Percentiles rank a stretch among this genome's conserved stretches.
Evolutionary conservation across 768 basidiomycete species (phyloP).

Genomic region (Lentinula raphanica): DNA sequence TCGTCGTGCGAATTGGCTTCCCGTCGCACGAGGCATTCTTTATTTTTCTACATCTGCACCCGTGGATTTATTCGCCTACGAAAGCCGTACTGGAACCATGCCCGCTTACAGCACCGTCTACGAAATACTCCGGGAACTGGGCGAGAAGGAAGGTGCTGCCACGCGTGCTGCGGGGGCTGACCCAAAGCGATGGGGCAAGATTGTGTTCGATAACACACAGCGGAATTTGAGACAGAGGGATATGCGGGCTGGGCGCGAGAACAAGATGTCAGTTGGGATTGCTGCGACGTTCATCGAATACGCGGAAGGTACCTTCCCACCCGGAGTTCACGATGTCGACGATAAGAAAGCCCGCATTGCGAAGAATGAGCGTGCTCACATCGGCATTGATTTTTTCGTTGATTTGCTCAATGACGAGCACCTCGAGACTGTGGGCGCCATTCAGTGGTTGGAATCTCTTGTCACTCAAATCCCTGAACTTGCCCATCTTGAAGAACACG

Average conservation of each 20-base stretch:
- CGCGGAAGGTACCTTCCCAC: conserved; percentile 7
- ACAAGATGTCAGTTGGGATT: conserved; percentile 22
- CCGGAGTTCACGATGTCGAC: conserved; percentile 16
- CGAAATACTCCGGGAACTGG: conserved; percentile 13
- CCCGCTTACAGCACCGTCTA: conserved; percentile 16
- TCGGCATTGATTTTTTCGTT: conserved; percentile 10
- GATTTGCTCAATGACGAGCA: conserved; percentile 20
- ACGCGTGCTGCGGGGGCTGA: conserved; percentile 10
- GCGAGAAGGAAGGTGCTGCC: conserved; percentile 17
- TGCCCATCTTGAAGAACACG: conserved; percentile 9
- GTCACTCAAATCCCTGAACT: conserved; percentile 22
- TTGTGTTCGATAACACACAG: conserved; percentile 27
- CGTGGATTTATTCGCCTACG: conserved; percentile 7
- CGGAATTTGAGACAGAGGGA: conserved; percentile 22
- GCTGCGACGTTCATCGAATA: conserved; percentile 20
- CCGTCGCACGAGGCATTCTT: conserved; percentile 13
- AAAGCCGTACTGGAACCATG: conserved; percentile 10
- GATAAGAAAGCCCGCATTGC: conserved; percentile 10
- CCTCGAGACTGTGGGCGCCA: conserved; percentile 17
- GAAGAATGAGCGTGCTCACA: conserved; percentile 10
- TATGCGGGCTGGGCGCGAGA: conserved; percentile 22
- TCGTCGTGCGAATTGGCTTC: conserved; percentile 16
- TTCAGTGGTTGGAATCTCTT: conserved; percentile 25
- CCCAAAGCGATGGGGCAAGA: conserved; percentile 10
- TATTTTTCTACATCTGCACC: conserved; percentile 16